Base-by-base conservation (phyloP, 257 asterid species). In the Solanum peruvianum region DNA sequence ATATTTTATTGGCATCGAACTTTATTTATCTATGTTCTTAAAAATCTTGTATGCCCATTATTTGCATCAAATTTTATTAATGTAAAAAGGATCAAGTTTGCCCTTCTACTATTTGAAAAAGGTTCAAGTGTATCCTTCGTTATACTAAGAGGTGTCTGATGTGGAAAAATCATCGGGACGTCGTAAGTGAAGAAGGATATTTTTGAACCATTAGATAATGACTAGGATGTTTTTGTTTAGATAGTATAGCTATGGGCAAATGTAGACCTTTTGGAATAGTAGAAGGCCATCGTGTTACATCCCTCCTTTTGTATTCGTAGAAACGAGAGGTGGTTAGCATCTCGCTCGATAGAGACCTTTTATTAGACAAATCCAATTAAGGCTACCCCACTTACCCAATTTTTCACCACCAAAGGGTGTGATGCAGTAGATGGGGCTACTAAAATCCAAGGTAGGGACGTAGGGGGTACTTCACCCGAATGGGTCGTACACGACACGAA, bases 161-260 rank as follows among this genome's bases (percentile, higher is more conserved):
- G 23, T 52, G 60, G 60, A 52, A 52, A 52, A 56, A 56, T 56
- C 0, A 56, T 56, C 11, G 0, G 0, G 11, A 56, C 2, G 64
- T 3, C 64, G 0, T 7, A 7, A 18, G 0, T 0, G 64, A 56
- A 56, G 64, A 20, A 7, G 2, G 25, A n/a, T 20, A 56, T 56
- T 18, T 56, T 56, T 56, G 1, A 56, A 56, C 25, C 64, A 18
- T 56, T 56, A 20, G 11, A 20, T 20, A 58, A 58, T 3, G 1
- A 58, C 25, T 21, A 21, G 1, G 66, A 5, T 20, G 5, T 58
- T 58, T 56, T 58, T 9, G 11, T 56, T 56, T 56, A 5, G 25
- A 56, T 56, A 4, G 11, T 20, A 20, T 7, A 56, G 11, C 66
- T 18, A 18, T 16, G 25, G n/a, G n/a, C 4, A 56, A 56, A 56